phyloP scores from a whole-genome alignment of 2,329 filamentous ascomycete species.

The Stagonosporopsis vannaccii region DNA sequence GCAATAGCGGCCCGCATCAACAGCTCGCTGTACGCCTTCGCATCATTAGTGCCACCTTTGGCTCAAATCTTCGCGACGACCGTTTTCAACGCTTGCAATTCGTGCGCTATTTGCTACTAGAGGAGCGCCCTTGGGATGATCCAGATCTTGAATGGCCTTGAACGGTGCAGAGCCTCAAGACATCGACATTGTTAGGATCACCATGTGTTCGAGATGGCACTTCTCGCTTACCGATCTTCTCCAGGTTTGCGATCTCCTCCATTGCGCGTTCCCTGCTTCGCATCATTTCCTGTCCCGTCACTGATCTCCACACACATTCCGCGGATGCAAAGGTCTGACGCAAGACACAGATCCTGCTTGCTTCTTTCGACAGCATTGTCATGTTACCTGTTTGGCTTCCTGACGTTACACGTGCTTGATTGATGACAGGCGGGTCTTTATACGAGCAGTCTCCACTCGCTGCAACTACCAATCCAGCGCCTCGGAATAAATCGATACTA shows the following conservation, averaged over 20 bases:
- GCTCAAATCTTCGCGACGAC: conserved; percentile 7
- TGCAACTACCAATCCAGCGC: conserved; percentile 2
- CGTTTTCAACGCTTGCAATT: conserved; percentile 3
- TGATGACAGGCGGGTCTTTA: neutral
- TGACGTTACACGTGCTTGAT: neutral
- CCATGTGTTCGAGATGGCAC: conserved; percentile 18
- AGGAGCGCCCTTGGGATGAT: neutral
- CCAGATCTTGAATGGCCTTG: neutral
- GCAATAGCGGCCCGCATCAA: conserved; percentile 24
- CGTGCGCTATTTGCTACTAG: conserved; percentile 3
- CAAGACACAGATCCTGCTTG: conserved; percentile 3
- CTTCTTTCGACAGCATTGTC: neutral
- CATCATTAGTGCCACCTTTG: conserved; percentile 17
- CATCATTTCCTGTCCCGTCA: conserved; percentile 11
- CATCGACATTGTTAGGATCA: conserved; percentile 8
- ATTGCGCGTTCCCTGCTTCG: conserved; percentile 17
- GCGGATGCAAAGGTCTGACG: conserved; percentile 13
- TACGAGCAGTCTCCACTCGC: neutral
- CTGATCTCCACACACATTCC: conserved; percentile 8
- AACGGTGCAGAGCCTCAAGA: neutral
- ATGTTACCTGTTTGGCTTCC: neutral
- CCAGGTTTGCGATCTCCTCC: conserved; percentile 13
- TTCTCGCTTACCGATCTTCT: conserved; percentile 25
- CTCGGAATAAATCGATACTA: neutral
- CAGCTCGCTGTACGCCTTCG: conserved; percentile 18